phyloP scores from a whole-genome alignment of 1,284 basidiomycete genomes.

The Mycosarcoma mackinlayi region DNA sequence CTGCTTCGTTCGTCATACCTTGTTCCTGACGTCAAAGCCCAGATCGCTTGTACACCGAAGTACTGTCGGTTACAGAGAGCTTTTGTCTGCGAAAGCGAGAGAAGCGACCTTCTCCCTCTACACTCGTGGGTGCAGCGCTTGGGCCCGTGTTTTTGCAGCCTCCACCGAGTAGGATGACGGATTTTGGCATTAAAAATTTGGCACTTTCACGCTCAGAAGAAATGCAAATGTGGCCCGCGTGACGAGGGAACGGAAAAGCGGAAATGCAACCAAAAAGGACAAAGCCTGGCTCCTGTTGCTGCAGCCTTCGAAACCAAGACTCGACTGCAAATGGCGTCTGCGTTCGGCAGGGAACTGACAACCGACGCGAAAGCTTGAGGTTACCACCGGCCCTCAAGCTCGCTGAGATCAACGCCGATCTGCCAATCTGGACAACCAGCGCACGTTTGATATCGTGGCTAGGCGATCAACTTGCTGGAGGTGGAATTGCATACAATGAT shows the following conservation, averaged over 20 bases:
- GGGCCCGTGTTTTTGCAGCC: background rate
- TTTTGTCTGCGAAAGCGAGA: no score
- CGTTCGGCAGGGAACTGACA: no score
- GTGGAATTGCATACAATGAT: no score
- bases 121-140: background rate
- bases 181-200: background rate
- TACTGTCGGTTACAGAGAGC: background rate
- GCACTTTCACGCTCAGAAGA: conserved; percentile 15
- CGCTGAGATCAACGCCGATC: no score
- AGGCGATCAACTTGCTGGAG: no score
- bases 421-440: no score
- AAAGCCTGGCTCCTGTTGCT: no score
- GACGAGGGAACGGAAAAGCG: background rate
- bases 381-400: no score
- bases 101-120: background rate
- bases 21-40: conserved; percentile 1
- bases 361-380: no score
- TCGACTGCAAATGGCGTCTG: no score
- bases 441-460: no score
- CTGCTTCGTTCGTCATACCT: background rate
- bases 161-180: background rate
- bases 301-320: no score
- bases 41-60: background rate
- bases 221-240: background rate
- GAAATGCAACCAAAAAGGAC: background rate